Percentiles rank a stretch among this genome's conserved stretches.
Conservation (phyloP, 2,329 filamentous ascomycete species). For the Aspergillus proliferans region DNA sequence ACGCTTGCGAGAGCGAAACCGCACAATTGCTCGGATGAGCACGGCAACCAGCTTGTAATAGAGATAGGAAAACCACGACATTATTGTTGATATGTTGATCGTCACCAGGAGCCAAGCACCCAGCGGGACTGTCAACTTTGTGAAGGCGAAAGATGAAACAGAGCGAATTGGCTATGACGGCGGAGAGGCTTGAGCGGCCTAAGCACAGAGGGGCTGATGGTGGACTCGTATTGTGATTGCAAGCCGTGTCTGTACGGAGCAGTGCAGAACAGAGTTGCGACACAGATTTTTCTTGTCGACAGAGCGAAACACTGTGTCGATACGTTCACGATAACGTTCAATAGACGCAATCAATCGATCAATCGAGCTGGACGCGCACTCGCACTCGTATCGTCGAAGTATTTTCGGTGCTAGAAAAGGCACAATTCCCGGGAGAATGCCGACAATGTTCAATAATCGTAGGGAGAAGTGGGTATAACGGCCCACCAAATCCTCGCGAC, state of each 20-base stretch:
- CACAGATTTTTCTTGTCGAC: too few relatives aligned
- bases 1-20: background rate
- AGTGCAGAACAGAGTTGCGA: too few relatives aligned
- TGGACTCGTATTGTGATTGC: too few relatives aligned
- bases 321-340: too few relatives aligned
- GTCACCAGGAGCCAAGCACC: background rate
- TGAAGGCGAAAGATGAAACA: background rate
- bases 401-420: background rate
- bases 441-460: background rate
- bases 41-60: slow-evolving; percentile 17
- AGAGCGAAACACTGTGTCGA: too few relatives aligned
- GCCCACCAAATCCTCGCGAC: background rate
- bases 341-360: too few relatives aligned
- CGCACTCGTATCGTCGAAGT: too few relatives aligned
- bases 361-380: too few relatives aligned
- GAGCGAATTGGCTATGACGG: too few relatives aligned
- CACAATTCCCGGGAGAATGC: background rate
- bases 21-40: slow-evolving; percentile 10
- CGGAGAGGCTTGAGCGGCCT: background rate
- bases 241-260: too few relatives aligned
- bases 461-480: background rate
- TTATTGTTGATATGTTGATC: slow-evolving; percentile 3
- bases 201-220: background rate
- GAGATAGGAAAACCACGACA: slow-evolving; percentile 16
- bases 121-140: background rate